These are phyloP conservation scores for Spinellus fusiger DNA, from an alignment of 192 early-diverging fungal genomes.

Conservation along the genomic window DNA sequence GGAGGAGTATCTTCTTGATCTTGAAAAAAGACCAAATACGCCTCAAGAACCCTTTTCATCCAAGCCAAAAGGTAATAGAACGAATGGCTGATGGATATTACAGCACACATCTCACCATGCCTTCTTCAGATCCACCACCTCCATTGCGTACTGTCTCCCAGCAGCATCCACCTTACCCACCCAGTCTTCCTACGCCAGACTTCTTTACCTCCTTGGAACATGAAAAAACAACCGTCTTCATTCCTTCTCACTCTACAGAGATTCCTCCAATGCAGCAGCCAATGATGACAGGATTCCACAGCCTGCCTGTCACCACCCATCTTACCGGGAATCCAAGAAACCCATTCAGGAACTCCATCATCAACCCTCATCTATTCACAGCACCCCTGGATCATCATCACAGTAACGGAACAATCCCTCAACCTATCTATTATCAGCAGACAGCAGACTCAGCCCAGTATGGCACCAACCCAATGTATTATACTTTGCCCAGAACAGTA, in stretches of 20 bases:
- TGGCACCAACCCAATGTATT: no score
- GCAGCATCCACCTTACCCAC: background rate
- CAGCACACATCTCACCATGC: no score
- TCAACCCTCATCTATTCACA: background rate
- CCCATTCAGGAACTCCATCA: background rate
- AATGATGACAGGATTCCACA: background rate
- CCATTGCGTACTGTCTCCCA: background rate
- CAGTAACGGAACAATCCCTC: no score
- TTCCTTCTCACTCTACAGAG: background rate
- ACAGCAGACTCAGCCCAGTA: no score
- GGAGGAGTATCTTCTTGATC: slow-evolving; percentile 29
- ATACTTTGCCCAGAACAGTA: no score
- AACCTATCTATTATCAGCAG: no score
- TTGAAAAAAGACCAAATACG: slow-evolving; percentile 1
- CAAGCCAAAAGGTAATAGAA: no score
- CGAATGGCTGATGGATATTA: no score
- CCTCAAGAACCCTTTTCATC: no score
- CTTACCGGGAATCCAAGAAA: background rate
- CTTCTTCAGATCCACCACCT: background rate
- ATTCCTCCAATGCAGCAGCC: slow-evolving; percentile 8
- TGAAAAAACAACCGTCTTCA: slow-evolving; percentile 11
- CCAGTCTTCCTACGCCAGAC: slow-evolving; percentile 4
- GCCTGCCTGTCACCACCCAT: background rate
- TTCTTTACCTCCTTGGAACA: slow-evolving; percentile 27
- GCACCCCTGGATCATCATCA: background rate